Evolutionary conservation across 1,284 basidiomycete genomes (phyloP).

Genomic region (Chalciporus sp.): DNA sequence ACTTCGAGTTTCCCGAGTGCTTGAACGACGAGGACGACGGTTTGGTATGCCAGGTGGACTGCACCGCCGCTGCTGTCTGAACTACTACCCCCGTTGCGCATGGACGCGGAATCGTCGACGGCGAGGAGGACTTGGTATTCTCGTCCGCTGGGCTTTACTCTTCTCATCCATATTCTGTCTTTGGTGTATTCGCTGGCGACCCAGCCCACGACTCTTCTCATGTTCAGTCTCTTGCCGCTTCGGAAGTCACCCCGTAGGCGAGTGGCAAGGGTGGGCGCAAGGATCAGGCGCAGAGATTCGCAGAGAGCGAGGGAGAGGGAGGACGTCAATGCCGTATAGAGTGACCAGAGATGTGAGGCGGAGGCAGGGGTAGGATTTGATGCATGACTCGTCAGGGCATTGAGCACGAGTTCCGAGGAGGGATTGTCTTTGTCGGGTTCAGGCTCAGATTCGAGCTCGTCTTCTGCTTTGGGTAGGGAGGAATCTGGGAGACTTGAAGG

Average conservation of each 20-base stretch:
- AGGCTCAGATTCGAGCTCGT: conserved; percentile 32
- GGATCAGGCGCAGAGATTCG: conserved; percentile 95
- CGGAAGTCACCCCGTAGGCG: conserved; percentile 97
- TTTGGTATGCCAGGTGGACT: conserved; percentile 93
- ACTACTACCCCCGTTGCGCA: conserved; percentile 92
- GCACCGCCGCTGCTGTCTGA: conserved; percentile 79
- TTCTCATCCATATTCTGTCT: conserved; percentile 98
- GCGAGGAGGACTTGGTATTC: conserved; percentile 97
- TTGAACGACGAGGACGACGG: conserved; percentile 89
- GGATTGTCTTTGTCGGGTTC: conserved; percentile 37
- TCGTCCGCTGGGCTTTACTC: conserved; percentile 90
- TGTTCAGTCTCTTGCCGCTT: conserved; percentile 97
- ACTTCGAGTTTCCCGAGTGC: conserved; percentile 93
- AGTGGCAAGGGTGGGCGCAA: conserved; percentile 94
- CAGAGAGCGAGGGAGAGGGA: conserved; percentile 91
- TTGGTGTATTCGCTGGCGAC: conserved; percentile 99
- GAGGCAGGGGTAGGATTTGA: conserved; percentile 39
- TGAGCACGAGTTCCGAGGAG: conserved; percentile 52
- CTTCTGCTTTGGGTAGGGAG: conserved; percentile 35
- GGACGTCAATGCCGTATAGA: conserved; percentile 89
- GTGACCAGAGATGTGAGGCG: conserved; percentile 79
- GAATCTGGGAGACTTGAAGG: conserved; percentile 18
- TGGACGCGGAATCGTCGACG: conserved; percentile 95
- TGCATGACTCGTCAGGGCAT: conserved; percentile 52
- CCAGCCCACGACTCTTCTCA: conserved; percentile 99